Percentiles rank a stretch among this genome's conserved stretches.
Conservation (phyloP, 805 yeast species). For the Kodamaea leandrae region DNA sequence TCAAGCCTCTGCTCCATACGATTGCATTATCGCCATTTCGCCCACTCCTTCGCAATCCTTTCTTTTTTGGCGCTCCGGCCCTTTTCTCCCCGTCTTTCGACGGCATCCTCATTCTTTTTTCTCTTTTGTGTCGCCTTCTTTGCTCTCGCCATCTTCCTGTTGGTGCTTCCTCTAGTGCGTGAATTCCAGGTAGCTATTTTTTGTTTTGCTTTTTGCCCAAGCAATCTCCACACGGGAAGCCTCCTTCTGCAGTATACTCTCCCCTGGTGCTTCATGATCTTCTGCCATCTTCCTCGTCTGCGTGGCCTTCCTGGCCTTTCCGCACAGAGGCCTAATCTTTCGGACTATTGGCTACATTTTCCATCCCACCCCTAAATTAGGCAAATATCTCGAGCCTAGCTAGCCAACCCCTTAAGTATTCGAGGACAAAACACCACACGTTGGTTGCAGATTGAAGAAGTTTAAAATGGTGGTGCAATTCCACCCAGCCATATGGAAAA, state of each 20-base stretch:
- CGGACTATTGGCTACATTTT: background rate
- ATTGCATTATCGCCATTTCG: background rate
- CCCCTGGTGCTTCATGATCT: no score
- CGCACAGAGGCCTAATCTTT: constrained; percentile 1
- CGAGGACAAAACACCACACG: background rate
- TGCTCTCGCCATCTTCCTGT: background rate
- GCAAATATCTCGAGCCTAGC: background rate
- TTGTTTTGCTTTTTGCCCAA: background rate
- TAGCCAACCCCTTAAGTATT: background rate
- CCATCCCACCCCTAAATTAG: constrained; percentile 4
- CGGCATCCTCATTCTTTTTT: background rate
- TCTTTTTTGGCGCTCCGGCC: no score
- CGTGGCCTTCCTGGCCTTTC: background rate
- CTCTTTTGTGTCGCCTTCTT: background rate
- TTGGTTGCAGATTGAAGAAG: background rate
- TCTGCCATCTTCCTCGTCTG: background rate
- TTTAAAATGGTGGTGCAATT: background rate
- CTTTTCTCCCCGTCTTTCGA: no score
- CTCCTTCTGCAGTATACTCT: no score
- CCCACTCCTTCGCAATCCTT: background rate
- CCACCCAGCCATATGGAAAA: background rate
- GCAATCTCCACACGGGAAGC: background rate
- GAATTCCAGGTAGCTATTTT: background rate
- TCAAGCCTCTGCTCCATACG: no score
- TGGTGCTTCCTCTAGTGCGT: background rate